Evolutionary conservation across 805 yeast genomes (phyloP), one percentile per base, ranked within the genome.

Genomic region (Pichia nakasei): DNA sequence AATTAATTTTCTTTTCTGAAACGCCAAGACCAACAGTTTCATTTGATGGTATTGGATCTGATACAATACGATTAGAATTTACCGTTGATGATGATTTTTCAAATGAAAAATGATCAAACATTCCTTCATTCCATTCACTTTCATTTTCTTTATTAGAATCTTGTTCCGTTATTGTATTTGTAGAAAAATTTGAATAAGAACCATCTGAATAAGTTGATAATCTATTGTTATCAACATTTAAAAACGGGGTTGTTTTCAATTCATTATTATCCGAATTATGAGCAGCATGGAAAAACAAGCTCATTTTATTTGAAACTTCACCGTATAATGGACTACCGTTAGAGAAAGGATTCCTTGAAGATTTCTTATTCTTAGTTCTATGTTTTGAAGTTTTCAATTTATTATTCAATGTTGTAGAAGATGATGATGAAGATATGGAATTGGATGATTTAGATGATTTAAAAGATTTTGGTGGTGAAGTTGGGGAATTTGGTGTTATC

Each of bases 271-370:
- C 32, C 5, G 32, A 29, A 27, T 39, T 44, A n/a, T 36, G 38
- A 18, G 43, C 39, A 2, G 48, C 35, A 24, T 43, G 31, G 18
- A 46, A 43, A 6, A 46, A 32, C 17, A 38, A 27, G n/a, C 40
- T 46, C 46, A 46, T 47, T 35, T 48, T 48, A 31, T 38, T 41
- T 15, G 44, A 41, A 7, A 50, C 53, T 33, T 50, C 52, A 21
- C 37, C 48, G 24, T 50, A 50, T 22, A 50, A 27, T 1, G 53
- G 52, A 24, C 50, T 46, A 13, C 43, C 52, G 27, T 41, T 35
- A 6, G 37, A 24, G 12, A 45, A 41, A 3, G 34, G 19, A n/a
- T 45, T 45, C 27, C 44, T 39, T 27, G 39, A 26, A n/a, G 38
- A 9, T 18, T 37, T 17, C 29, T 35, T 45, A 15, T 36, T 19